Evolutionary conservation across 1,139 yeast species (phyloP).

Genomic region (Suhomyces anneliseae): DNA sequence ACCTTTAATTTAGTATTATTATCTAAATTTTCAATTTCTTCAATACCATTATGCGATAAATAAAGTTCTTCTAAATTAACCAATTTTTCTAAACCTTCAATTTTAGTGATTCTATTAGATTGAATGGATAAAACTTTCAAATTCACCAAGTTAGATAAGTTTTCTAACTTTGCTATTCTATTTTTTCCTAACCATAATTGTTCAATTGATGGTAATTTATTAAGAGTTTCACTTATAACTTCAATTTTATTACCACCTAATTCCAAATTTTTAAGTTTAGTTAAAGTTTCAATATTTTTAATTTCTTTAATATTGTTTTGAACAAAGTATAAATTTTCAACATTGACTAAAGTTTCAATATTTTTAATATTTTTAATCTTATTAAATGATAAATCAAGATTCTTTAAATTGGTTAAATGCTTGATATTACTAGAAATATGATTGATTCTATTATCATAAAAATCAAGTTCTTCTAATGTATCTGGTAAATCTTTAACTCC

Average conservation of each 20-base stretch:
- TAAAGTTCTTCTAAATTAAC: conserved; percentile 80
- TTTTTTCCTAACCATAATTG: conserved; percentile 96
- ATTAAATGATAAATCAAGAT: conserved; percentile 85
- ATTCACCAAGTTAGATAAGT: conserved; percentile 59
- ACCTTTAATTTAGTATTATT: conserved; percentile 66
- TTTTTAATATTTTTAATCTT: conserved; percentile 86
- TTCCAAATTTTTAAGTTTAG: conserved; percentile 70
- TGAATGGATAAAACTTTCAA: conserved; percentile 83
- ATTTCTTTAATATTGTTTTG: conserved; percentile 83
- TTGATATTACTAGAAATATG: conserved; percentile 74
- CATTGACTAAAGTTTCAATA: conserved; percentile 58
- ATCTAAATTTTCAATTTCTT: conserved; percentile 76
- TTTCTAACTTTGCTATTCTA: conserved; percentile 63
- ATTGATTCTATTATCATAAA: conserved; percentile 88
- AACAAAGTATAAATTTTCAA: conserved; percentile 77
- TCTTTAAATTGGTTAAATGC: conserved; percentile 56
- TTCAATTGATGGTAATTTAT: conserved; percentile 52
- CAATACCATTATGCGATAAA: conserved; percentile 81
- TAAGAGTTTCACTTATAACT: conserved; percentile 59
- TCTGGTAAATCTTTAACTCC: conserved; percentile 64
- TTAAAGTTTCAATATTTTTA: conserved; percentile 60
- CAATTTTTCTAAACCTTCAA: conserved; percentile 79
- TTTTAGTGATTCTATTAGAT: conserved; percentile 73
- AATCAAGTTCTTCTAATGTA: conserved; percentile 72
- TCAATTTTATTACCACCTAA: conserved; percentile 87